Conservation (phyloP, 257 asterid genomes). For the Haberlea rhodopensis region DNA sequence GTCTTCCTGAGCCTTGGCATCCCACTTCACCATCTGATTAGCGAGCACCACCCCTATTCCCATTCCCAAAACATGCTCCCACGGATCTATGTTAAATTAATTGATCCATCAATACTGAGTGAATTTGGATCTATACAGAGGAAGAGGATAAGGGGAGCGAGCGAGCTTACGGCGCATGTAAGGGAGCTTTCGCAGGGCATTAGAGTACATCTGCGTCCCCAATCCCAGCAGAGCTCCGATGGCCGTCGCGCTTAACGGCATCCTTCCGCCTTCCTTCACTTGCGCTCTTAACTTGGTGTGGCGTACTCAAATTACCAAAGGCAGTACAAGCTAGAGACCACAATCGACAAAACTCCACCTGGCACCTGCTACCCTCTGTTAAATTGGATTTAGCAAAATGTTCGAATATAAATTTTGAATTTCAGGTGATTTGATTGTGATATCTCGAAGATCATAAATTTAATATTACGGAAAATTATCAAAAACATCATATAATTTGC, state of each 20-base stretch:
- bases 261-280: slow-evolving; percentile 19
- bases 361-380: no score
- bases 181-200: slow-evolving; percentile 97
- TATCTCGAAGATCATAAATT: no score
- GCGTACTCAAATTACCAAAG: no score
- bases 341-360: no score
- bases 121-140: neutral
- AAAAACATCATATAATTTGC: no score
- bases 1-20: slow-evolving; percentile 69
- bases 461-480: no score
- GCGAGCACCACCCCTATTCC: slow-evolving; percentile 84
- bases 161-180: slow-evolving; percentile 84
- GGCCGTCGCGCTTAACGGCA: slow-evolving; percentile 85
- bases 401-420: no score
- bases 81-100: slow-evolving; percentile 61
- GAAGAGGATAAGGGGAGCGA: neutral
- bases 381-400: no score
- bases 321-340: no score
- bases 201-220: slow-evolving; percentile 95
- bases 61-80: slow-evolving; percentile 98
- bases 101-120: neutral
- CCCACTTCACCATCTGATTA: slow-evolving; percentile 87
- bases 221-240: slow-evolving; percentile 82
- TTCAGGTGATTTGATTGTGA: no score
- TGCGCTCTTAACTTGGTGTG: no score